Evolutionary conservation across 225 moss, liverwort and hornwort species (phyloP), one percentile per base, ranked within the genome.

Genomic region (Polytrichum formosum): DNA sequence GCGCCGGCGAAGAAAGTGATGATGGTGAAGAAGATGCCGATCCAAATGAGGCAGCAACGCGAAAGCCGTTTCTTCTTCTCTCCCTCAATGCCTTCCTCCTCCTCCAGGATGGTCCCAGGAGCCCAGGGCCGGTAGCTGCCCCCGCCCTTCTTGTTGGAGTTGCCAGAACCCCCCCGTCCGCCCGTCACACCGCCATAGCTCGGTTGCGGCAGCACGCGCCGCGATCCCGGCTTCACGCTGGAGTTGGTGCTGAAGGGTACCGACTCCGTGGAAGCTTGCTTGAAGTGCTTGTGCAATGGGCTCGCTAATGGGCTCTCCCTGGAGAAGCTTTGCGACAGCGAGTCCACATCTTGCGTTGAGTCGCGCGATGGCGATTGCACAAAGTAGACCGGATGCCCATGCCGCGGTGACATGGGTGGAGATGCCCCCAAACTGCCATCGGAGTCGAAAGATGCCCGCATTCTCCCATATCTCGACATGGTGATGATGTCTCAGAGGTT

Each of bases 281-380:
- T 87, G 56, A 73, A 65, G 70, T 87, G 87, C 53, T 87, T 84
- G 73, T 92, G 94, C 66, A 91, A 20, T 9, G 95, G 92, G 31
- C 91, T 92, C 26, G 89, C 88, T 0, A 86, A 23, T 0, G 91
- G 92, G 65, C 92, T 95, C 23, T 78, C 89, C 10, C 90, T 85
- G 0, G 92, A 91, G 82, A 88, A 95, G 25, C 86, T 92, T 64
- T 91, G 92, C 20, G 91, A 87, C 0, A 91, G 73, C 0, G 89
- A 85, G 68, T 92, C 95, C 9, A 68, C 85, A 53, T 94, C 91
- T 27, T 83, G 90, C 67, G 85, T 88, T 7, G 92, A 91, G 68
- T 92, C 92, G 22, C 95, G 84, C 1, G 95, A 95, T 0, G 95
- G 92, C 0, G 89, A 92, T 67, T 95, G 91, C 9, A 95, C 91